Evolutionary conservation across 495 filamentous ascomycete species (phyloP).

Genomic region (Penicillium riverlandense): DNA sequence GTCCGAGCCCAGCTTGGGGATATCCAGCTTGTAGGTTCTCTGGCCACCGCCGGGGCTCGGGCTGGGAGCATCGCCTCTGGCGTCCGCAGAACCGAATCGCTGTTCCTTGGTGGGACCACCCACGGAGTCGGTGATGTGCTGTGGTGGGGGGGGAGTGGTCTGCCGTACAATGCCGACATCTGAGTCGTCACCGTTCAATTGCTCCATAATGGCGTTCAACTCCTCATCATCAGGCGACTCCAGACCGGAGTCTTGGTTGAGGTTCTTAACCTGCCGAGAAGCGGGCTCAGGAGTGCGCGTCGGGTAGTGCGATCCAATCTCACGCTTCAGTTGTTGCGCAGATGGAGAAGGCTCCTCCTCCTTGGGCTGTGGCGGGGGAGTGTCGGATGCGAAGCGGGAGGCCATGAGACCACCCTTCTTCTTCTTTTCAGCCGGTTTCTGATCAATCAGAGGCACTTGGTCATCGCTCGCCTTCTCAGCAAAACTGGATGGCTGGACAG

Average conservation of each 20-base stretch:
- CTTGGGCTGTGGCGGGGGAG: slow-evolving; percentile 13
- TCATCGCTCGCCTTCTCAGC: slow-evolving; percentile 11
- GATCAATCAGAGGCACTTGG: neutral
- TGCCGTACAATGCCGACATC: slow-evolving; percentile 63
- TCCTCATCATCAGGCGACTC: slow-evolving; percentile 62
- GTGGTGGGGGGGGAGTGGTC: slow-evolving; percentile 39
- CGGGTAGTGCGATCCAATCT: too few relatives aligned
- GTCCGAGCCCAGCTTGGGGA: slow-evolving; percentile 37
- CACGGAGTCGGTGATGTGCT: slow-evolving; percentile 28
- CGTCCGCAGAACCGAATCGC: slow-evolving; percentile 46
- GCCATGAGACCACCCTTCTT: slow-evolving; percentile 24
- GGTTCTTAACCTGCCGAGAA: slow-evolving; percentile 7
- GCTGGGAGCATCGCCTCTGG: slow-evolving; percentile 67
- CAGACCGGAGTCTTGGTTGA: slow-evolving; percentile 17
- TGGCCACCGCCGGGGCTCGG: slow-evolving; percentile 61
- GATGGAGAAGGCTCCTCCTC: slow-evolving; percentile 1
- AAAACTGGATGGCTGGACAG: slow-evolving; percentile 34
- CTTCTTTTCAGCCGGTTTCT: slow-evolving; percentile 4
- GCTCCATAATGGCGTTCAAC: slow-evolving; percentile 79
- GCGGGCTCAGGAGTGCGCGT: neutral
- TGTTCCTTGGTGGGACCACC: slow-evolving; percentile 46
- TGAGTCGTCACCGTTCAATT: slow-evolving; percentile 60
- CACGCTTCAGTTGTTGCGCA: too few relatives aligned
- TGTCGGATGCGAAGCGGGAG: slow-evolving; percentile 31
- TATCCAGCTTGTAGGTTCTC: slow-evolving; percentile 33